Evolutionary conservation across 176 grass and related monocot species (phyloP).

Genomic region (Triticum monococcum): DNA sequence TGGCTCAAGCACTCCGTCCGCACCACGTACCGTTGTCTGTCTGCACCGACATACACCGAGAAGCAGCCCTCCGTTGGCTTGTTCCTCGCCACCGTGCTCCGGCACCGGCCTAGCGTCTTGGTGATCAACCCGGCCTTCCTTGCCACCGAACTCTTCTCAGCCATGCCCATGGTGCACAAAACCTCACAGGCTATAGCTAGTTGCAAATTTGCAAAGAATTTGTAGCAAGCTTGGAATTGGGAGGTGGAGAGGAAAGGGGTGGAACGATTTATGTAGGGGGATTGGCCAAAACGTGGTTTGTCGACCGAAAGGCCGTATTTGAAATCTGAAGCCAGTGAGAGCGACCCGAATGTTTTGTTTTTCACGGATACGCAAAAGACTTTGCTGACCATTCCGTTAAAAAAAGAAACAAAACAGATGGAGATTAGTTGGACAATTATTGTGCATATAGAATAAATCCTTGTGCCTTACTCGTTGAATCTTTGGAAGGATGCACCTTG

Average conservation of each 20-base stretch:
- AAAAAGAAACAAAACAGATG: background rate
- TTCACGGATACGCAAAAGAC: too few relatives aligned
- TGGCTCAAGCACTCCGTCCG: constrained; percentile 55
- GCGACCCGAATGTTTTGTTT: too few relatives aligned
- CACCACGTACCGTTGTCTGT: constrained; percentile 41
- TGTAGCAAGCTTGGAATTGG: background rate
- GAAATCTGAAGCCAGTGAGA: background rate
- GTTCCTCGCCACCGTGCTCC: background rate
- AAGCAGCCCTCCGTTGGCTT: constrained; percentile 32
- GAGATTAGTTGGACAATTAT: constrained; percentile 8
- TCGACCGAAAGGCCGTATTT: background rate
- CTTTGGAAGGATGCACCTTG: background rate
- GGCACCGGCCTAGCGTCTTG: constrained; percentile 54
- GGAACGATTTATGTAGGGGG: background rate
- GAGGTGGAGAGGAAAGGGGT: background rate
- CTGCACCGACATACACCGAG: constrained; percentile 42
- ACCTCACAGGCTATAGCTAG: background rate
- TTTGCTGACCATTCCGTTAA: background rate
- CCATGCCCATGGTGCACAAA: background rate
- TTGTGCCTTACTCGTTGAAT: background rate
- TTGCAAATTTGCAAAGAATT: background rate
- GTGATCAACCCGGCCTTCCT: constrained; percentile 37
- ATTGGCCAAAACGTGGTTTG: background rate
- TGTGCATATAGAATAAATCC: background rate
- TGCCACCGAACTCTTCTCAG: background rate